These are phyloP conservation scores for Cladobotryum protrusum DNA, from an alignment of 2,329 filamentous ascomycete species.

Conservation along the genomic window DNA sequence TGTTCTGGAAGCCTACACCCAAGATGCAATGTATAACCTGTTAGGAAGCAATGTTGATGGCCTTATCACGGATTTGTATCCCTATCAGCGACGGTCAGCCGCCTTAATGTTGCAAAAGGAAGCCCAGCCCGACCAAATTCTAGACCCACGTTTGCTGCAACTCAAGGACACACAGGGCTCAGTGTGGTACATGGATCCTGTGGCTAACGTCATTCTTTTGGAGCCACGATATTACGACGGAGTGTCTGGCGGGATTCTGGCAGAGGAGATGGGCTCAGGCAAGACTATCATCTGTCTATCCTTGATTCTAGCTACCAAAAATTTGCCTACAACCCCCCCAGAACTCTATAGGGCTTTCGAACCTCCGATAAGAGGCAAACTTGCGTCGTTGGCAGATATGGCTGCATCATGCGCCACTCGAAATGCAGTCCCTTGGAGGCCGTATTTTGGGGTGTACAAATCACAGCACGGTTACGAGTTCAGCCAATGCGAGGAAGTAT, in stretches of 20 bases:
- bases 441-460: constrained; percentile 50
- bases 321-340: constrained; percentile 61
- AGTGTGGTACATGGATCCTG: constrained; percentile 64
- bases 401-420: constrained; percentile 63
- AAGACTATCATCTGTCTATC: constrained; percentile 85
- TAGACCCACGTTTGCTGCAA: constrained; percentile 67
- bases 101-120: constrained; percentile 83
- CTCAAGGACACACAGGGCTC: constrained; percentile 54
- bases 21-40: constrained; percentile 49
- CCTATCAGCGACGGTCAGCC: constrained; percentile 74
- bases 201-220: constrained; percentile 54
- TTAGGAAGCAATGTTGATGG: constrained; percentile 49
- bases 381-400: constrained; percentile 68
- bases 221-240: constrained; percentile 70
- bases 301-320: constrained; percentile 67
- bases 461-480: constrained; percentile 43
- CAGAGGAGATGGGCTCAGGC: constrained; percentile 75
- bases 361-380: constrained; percentile 33
- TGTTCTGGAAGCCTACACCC: constrained; percentile 45
- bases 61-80: constrained; percentile 60
- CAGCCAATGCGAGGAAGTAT: constrained; percentile 46
- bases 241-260: constrained; percentile 68
- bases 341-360: constrained; percentile 46
- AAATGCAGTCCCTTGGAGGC: constrained; percentile 63
- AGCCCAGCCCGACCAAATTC: constrained; percentile 51